Evolutionary conservation across 306 rosid species (phyloP), one percentile per base, ranked within the genome.

Genomic region (Glycine soja): DNA sequence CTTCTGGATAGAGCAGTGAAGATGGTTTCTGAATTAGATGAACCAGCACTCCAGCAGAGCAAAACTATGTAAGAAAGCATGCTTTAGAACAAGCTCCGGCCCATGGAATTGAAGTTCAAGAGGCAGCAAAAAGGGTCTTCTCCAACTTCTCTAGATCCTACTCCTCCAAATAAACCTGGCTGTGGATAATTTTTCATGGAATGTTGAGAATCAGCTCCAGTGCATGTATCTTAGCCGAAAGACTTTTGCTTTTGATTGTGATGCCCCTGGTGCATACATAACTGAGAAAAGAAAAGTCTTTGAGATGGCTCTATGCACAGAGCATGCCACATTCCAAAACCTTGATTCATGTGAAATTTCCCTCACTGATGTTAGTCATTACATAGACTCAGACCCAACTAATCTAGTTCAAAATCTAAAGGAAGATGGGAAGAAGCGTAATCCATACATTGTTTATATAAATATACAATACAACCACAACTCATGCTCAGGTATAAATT

Each of bases 1-100:
- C 96, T 95, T 74, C 89, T 95, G 16, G 99, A 95, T 78, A 88
- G 99, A 77, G 99, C 97, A 42, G 97, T 95, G 76, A 95, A 95
- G 89, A 95, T 93, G 98, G 98, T 95, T 76, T 97, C 97, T 5
- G 99, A 95, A 75, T 85, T 95, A n/a, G 97, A 95, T 46, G 99
- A 95, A 84, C 98, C 98, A 8, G 30, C 30, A 24, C 30, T 24
- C 30, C 1, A 24, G 86, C 58, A 34, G 96, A 93, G 66, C 87
- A 72, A 63, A 95, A 95, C 97, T 93, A 54, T 52, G 90, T 95
- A 46, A 87, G 98, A 76, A 95, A 95, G 89, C 99, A 95, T 32
- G 97, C 98, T 9, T 34, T 88, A 45, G 99, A 95, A 75, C 99
- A 95, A 83, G 98, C 98, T 75, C 81, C 90, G 83, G 52, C 93